These are phyloP conservation scores for Boletus subparvulus DNA, from an alignment of 768 basidiomycete species.

Conservation along the genomic window DNA sequence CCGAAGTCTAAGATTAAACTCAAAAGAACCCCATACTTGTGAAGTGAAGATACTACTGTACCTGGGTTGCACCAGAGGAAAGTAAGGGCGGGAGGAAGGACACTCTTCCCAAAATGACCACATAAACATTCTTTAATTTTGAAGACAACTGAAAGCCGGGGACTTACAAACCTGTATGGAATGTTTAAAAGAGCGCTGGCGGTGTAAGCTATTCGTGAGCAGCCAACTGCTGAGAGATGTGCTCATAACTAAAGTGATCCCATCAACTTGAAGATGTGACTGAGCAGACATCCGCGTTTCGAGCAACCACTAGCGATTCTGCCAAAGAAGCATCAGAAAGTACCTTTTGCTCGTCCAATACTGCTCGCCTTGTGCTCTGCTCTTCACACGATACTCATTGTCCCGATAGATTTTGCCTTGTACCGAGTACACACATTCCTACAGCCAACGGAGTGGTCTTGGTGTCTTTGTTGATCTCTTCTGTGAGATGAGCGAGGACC, in stretches of 20 bases:
- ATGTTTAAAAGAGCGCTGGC: not conserved
- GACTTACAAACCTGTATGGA: not conserved
- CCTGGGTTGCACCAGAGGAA: not conserved
- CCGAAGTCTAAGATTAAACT: slow-evolving; percentile 2
- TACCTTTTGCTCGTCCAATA: not conserved
- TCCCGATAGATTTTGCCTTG: not conserved
- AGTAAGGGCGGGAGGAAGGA: not conserved
- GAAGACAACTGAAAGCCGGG: not conserved
- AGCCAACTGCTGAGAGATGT: not conserved
- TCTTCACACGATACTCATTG: not conserved
- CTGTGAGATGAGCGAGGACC: not conserved
- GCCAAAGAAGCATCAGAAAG: not conserved
- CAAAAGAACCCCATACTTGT: not conserved
- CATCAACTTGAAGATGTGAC: too few species aligned
- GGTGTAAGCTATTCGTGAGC: not conserved
- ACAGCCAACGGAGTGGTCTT: not conserved
- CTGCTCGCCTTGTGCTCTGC: not conserved
- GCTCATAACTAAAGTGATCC: not conserved
- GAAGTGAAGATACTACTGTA: not conserved
- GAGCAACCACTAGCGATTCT: not conserved
- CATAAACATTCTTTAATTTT: not conserved
- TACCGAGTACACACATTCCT: not conserved
- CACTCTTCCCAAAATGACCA: not conserved
- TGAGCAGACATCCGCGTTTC: not conserved
- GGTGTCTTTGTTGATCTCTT: not conserved